Percentiles rank a stretch among this genome's conserved stretches.
These are phyloP conservation scores for Fonsecaea monophora DNA, from an alignment of 2,329 filamentous ascomycete genomes.

Conservation along the genomic window DNA sequence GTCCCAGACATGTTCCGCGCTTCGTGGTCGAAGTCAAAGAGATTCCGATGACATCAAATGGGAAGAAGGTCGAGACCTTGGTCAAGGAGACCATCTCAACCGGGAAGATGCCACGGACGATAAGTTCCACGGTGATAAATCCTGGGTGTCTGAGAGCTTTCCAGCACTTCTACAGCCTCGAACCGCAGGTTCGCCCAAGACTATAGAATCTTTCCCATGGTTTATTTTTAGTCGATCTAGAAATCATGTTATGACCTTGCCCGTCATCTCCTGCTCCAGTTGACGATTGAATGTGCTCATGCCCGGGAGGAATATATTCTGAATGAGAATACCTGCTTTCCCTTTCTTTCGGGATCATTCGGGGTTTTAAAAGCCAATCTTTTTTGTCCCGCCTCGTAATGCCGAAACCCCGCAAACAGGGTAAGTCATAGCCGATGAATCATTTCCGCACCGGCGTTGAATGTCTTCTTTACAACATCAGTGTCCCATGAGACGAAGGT, in stretches of 20 bases:
- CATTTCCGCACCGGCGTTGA: background rate
- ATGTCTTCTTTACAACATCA: background rate
- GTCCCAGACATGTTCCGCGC: slow-evolving; percentile 47
- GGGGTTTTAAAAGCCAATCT: background rate
- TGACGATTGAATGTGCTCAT: too few relatives aligned
- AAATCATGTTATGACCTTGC: background rate
- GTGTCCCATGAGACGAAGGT: background rate
- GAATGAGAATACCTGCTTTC: too few relatives aligned
- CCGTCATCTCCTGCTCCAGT: too few relatives aligned
- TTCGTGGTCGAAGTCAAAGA: slow-evolving; percentile 27
- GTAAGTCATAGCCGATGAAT: background rate
- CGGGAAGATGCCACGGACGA: slow-evolving; percentile 46
- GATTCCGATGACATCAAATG: slow-evolving; percentile 33
- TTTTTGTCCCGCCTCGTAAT: background rate
- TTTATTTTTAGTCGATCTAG: background rate
- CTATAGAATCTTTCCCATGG: background rate
- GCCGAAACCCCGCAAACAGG: slow-evolving; percentile 9
- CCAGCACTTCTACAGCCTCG: slow-evolving; percentile 40
- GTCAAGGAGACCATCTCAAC: slow-evolving; percentile 39
- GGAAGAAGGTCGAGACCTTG: slow-evolving; percentile 34
- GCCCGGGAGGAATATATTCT: too few relatives aligned
- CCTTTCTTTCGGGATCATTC: too few relatives aligned
- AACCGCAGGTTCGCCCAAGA: slow-evolving; percentile 6
- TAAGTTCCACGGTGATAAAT: slow-evolving; percentile 50
- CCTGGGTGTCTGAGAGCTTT: slow-evolving; percentile 47